phyloP scores from a whole-genome alignment of 768 basidiomycete species.

The Rhizopogon vulgaris region DNA sequence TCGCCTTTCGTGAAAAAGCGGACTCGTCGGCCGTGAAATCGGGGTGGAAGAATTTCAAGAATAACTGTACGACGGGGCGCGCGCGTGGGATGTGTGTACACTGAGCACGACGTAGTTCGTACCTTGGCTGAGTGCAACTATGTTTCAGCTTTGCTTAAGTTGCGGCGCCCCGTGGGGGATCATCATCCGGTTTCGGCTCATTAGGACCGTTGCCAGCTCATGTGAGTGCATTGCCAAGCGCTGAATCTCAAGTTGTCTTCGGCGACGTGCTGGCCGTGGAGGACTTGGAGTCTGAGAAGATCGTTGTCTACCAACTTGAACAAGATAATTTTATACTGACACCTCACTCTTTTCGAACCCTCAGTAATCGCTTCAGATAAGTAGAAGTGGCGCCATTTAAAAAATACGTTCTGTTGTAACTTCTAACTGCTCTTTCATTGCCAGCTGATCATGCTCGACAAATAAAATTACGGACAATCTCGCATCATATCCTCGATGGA shows the following conservation, averaged over 20 bases:
- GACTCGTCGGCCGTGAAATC: conserved; percentile 17
- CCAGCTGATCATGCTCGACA: too few species aligned
- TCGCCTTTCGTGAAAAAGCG: conserved; percentile 11
- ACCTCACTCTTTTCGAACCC: background rate
- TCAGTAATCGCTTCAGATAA: background rate
- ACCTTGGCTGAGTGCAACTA: background rate
- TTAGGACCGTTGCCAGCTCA: background rate
- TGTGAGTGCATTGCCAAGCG: background rate
- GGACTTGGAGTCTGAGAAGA: background rate
- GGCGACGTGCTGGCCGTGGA: background rate
- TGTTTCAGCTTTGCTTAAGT: background rate
- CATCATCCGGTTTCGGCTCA: background rate
- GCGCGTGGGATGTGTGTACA: conserved; percentile 16
- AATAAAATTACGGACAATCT: too few species aligned
- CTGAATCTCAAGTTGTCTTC: background rate
- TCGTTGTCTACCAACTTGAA: background rate
- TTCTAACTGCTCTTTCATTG: too few species aligned
- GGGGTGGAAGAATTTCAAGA: conserved; percentile 8
- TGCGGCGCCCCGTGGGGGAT: conserved; percentile 1
- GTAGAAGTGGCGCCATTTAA: background rate
- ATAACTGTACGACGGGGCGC: conserved; percentile 9
- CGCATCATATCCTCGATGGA: too few species aligned
- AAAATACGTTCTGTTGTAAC: too few species aligned
- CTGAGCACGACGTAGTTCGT: background rate
- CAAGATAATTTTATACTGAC: background rate